A percentile compares a stretch with the other conserved stretches of the same genome.
phyloP scores from a whole-genome alignment of 768 basidiomycete genomes.

The Tylopilus felleus region DNA sequence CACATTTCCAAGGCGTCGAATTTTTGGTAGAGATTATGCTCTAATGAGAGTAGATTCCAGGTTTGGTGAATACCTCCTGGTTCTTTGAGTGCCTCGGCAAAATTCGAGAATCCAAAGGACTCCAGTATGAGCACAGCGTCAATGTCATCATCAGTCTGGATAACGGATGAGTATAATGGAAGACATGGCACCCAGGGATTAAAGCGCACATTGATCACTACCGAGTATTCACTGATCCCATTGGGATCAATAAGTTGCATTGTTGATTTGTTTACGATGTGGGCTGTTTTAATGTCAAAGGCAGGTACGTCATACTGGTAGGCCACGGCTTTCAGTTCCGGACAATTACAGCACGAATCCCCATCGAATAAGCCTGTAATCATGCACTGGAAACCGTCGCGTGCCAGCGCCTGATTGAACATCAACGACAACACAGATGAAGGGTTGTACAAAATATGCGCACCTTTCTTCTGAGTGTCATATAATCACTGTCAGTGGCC shows the following conservation, averaged over 20 bases:
- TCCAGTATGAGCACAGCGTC: background rate
- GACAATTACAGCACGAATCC: background rate
- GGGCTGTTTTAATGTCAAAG: background rate
- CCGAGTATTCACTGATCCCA: background rate
- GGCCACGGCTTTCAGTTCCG: background rate
- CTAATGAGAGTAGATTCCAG: slow-evolving; percentile 1
- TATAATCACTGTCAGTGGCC: background rate
- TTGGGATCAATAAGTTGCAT: background rate
- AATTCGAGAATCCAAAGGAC: background rate
- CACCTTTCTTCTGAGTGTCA: background rate
- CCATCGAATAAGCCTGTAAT: background rate
- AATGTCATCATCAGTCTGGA: background rate
- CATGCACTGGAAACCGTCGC: background rate
- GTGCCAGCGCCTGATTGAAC: background rate
- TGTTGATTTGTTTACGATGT: background rate
- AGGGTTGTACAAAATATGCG: background rate
- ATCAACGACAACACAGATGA: background rate
- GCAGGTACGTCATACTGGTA: background rate
- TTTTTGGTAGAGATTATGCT: rapidly evolving
- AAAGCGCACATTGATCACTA: background rate
- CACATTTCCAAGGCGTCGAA: background rate
- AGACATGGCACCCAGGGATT: background rate
- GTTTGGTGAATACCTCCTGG: background rate
- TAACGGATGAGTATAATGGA: background rate
- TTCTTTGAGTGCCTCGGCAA: background rate